Evolutionary conservation across 1,139 yeast species (phyloP).

Genomic region (Sugiyamaella xylanicola): DNA sequence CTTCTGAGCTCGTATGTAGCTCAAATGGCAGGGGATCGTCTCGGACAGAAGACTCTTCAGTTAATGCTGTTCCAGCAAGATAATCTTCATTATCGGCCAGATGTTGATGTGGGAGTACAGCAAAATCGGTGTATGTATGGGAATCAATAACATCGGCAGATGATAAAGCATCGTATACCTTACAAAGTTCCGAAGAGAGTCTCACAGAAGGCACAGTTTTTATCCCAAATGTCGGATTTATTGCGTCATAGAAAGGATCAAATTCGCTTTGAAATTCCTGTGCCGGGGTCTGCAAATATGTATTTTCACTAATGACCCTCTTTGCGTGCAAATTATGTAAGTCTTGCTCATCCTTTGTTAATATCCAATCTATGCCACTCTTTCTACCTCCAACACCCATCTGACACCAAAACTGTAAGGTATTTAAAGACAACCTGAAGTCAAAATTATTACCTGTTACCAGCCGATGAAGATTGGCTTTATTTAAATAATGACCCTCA

Average conservation of each 20-base stretch:
- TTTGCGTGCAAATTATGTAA: constrained; percentile 18
- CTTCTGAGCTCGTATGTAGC: constrained; percentile 19
- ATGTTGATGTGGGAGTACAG: constrained; percentile 10
- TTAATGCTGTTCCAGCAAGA: constrained; percentile 20
- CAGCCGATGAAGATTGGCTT: constrained; percentile 43
- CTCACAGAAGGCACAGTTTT: background rate
- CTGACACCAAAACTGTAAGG: constrained; percentile 61
- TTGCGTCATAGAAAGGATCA: constrained; percentile 10
- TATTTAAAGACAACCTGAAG: constrained; percentile 56
- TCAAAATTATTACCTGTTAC: constrained; percentile 49
- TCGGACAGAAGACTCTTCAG: constrained; percentile 23
- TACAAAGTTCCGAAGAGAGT: background rate
- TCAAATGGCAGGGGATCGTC: constrained; percentile 29
- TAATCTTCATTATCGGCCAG: constrained; percentile 22
- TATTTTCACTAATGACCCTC: constrained; percentile 34
- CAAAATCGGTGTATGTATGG: constrained; percentile 23
- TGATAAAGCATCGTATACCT: constrained; percentile 21
- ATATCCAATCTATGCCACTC: constrained; percentile 40
- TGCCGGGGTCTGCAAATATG: constrained; percentile 22
- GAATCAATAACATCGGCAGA: constrained; percentile 29
- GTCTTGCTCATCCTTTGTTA: constrained; percentile 31
- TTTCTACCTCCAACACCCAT: constrained; percentile 41
- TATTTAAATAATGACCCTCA: constrained; percentile 46
- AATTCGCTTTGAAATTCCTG: constrained; percentile 2
- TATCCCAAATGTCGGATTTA: background rate